Evolutionary conservation across 1,284 basidiomycete genomes (phyloP), one percentile per base, ranked within the genome.

Genomic region (Dichomitus squalens): DNA sequence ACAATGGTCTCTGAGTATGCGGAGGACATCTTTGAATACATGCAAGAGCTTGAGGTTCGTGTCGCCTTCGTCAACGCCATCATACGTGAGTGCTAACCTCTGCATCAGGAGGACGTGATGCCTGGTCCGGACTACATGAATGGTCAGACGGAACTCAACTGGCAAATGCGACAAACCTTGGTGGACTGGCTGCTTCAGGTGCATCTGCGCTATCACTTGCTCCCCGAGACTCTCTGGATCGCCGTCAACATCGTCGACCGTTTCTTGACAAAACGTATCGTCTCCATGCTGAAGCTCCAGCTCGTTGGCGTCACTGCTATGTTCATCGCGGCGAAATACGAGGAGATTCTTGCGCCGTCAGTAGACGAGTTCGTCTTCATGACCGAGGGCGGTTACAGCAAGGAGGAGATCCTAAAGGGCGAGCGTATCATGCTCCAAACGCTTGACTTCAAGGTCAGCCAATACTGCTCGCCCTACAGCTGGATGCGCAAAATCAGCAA

Each of bases 401-500:
- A 88, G 72, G 96, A 98, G 59, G 96, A 99, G 76, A 96, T 99
- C 70, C 83, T 99, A 63, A 98, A 98, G 76, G 96, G 96, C 72
- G 96, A 98, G 75, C 88, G 94, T 47, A 98, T 99, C 72, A 89
- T 99, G 68, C 80, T 97, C 57, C 88, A 92, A 75, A 95, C 94
- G 39, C 86, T 99, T 57, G 94, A 98, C 64, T 99, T 98, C 79
- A 90, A 91, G 74, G 74, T 99, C 71, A 98, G 96, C 56, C 88
- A 95, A 57, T 99, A 99, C 78, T 99, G 97, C 78, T 97, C 96
- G 47, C 97, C 97, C 2, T 99, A 99, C 79, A 96, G 93, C 72
- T 99, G 97, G 97, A 95, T 99, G 80, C 88, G 97, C 64, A 90
- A 91, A 68, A 99, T 99, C 75, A 96, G 93, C 80, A 98, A 96